A percentile compares a stretch with the other conserved stretches of the same genome.
Conservation (phyloP, 208 protist species). For the Crithidia sp. region DNA sequence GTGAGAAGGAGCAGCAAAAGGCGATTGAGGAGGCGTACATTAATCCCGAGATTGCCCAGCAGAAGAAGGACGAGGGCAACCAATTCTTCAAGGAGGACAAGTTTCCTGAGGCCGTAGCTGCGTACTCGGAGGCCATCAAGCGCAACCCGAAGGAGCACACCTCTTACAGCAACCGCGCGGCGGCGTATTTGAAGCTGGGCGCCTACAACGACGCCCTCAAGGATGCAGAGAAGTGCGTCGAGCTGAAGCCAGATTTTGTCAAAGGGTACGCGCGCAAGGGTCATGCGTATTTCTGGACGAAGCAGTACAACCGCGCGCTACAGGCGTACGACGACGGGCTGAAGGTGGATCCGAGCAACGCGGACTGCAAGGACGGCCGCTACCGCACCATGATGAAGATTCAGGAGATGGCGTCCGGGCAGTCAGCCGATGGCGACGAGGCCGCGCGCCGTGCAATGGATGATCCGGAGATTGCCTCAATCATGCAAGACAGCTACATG, state of each 20-base stretch:
- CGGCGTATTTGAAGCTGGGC: conserved; percentile 96
- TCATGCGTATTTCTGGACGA: conserved; percentile 93
- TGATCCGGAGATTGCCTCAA: conserved; percentile 95
- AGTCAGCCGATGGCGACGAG: conserved; percentile 87
- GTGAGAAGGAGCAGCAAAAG: conserved; percentile 91
- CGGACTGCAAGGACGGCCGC: conserved; percentile 89
- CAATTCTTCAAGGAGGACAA: conserved; percentile 95
- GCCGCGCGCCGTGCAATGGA: conserved; percentile 88
- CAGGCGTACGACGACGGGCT: conserved; percentile 96
- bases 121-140: conserved; percentile 95
- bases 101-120: conserved; percentile 94
- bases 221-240: conserved; percentile 96
- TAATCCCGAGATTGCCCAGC: conserved; percentile 82
- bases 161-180: conserved; percentile 95
- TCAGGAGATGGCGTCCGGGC: conserved; percentile 88
- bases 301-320: conserved; percentile 96
- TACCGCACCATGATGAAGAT: conserved; percentile 92
- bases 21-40: conserved; percentile 93
- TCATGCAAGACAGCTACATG: conserved; percentile 94
- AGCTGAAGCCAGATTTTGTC: conserved; percentile 95
- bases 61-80: conserved; percentile 96
- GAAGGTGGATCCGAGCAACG: conserved; percentile 92
- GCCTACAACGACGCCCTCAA: conserved; percentile 94
- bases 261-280: conserved; percentile 93
- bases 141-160: conserved; percentile 95